Evolutionary conservation across 208 protist genomes (phyloP), one percentile per base, ranked within the genome.

Genomic region (Wallacemonas sp.): DNA sequence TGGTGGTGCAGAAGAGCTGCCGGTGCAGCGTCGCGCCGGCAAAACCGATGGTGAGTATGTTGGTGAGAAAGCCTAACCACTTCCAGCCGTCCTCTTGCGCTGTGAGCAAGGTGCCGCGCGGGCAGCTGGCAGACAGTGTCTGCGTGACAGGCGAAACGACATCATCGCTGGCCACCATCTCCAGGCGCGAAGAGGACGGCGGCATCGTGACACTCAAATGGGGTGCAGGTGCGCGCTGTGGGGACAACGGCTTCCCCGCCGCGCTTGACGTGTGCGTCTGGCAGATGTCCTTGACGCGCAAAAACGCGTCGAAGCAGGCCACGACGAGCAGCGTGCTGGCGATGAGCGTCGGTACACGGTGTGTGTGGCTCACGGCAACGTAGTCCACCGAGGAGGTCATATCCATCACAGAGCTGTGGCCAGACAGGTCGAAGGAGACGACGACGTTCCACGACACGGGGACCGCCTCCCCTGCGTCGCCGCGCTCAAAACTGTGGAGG

Each of bases 391-490:
- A 66, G 23, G 34, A 46, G 9, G 24, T 47, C 74, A 84, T 84
- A 23, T 43, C 72, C 66, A 88, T 72, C 30, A 76, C 74, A 11
- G 78, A 74, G 32, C 65, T 78, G 74, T 84, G 78, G 1, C 82
- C 78, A 41, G 68, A 48, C 9, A 84, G 74, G 29, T 49, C 61
- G 60, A 80, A 88, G 11, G 71, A 39, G n/a, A 82, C 68, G 6
- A 48, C 43, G 21, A 73, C 72, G 33, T 66, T 61, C 78, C 82
- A 88, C n/a, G 67, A 65, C 33, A 70, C 72, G 36, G 74, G 60
- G 29, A 61, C 43, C 5, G 52, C 44, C 17, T 49, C 56, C 26
- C 63, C 75, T 11, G 68, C 56, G 64, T 49, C 23, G 8, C 36
- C 56, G 38, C 78, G 67, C 52, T 67, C 34, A 21, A 82, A 67